These are phyloP conservation scores for Aspergillus carbonarius DNA, from an alignment of 2,329 filamentous ascomycete genomes.

Conservation along the genomic window DNA sequence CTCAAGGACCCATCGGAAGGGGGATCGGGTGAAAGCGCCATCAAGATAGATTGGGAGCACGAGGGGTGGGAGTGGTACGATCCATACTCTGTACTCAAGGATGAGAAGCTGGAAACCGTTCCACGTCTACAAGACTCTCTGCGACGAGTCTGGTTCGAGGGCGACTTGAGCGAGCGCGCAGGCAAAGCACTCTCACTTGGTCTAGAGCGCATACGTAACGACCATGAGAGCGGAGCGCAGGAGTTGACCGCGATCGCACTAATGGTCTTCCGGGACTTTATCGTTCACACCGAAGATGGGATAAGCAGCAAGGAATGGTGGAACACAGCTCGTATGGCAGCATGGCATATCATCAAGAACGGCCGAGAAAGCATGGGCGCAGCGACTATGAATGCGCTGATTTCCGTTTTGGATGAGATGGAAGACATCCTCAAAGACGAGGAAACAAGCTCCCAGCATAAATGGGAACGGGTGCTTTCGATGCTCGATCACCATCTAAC, in stretches of 20 bases:
- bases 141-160: slow-evolving; percentile 59
- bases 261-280: slow-evolving; percentile 48
- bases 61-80: slow-evolving; percentile 59
- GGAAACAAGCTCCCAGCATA: slow-evolving; percentile 12
- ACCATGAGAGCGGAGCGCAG: slow-evolving; percentile 60
- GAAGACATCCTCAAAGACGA: slow-evolving; percentile 23
- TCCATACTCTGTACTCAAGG: slow-evolving; percentile 50
- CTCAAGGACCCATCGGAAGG: slow-evolving; percentile 40
- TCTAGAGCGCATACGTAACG: slow-evolving; percentile 52
- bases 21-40: slow-evolving; percentile 44
- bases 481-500: slow-evolving; percentile 28
- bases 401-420: slow-evolving; percentile 26
- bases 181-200: slow-evolving; percentile 49
- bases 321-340: slow-evolving; percentile 54
- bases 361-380: slow-evolving; percentile 67
- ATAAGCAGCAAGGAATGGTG: slow-evolving; percentile 50
- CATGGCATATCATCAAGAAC: slow-evolving; percentile 66
- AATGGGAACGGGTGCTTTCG: slow-evolving; percentile 22
- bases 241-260: slow-evolving; percentile 59
- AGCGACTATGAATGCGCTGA: slow-evolving; percentile 50
- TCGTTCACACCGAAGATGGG: slow-evolving; percentile 24
- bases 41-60: slow-evolving; percentile 64
- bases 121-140: slow-evolving; percentile 60
- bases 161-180: slow-evolving; percentile 49
- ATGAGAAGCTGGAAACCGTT: slow-evolving; percentile 53